These are phyloP conservation scores for Wickerhamiella galacta DNA, from an alignment of 805 yeast genomes.

Conservation along the genomic window DNA sequence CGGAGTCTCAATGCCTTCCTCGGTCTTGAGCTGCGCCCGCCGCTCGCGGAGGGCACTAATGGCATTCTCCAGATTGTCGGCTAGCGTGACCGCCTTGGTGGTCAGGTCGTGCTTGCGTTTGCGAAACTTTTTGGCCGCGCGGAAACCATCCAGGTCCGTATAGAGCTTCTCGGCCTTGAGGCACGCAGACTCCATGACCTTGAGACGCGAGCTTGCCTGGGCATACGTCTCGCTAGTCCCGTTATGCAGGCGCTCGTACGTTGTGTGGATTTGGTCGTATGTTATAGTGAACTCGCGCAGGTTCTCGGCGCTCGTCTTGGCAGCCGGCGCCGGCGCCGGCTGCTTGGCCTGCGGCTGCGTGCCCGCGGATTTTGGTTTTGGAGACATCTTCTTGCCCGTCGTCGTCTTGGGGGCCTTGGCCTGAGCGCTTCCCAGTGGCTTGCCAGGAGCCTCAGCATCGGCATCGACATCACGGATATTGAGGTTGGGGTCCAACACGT, in stretches of 20 bases:
- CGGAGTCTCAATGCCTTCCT: background rate
- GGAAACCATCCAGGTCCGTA: conserved; percentile 1
- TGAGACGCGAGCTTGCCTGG: background rate
- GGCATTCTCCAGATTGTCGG: conserved; percentile 3
- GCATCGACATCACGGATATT: background rate
- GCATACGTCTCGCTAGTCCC: background rate
- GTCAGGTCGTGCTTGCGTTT: conserved; percentile 4
- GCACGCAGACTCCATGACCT: conserved; percentile 3
- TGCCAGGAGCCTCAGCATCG: background rate
- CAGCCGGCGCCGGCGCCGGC: background rate
- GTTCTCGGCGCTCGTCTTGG: background rate
- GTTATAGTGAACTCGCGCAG: background rate
- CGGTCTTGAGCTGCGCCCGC: background rate
- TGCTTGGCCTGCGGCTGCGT: background rate
- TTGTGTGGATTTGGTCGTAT: background rate
- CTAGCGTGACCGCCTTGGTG: conserved; percentile 3
- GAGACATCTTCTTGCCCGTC: too few species aligned
- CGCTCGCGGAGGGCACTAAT: background rate
- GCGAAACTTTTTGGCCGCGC: conserved; percentile 1
- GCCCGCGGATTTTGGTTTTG: too few species aligned
- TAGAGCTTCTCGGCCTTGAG: conserved; percentile 4
- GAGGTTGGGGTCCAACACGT: too few species aligned
- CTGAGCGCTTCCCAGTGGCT: background rate
- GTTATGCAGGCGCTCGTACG: background rate
- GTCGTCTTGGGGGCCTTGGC: background rate